A percentile compares a stretch with the other conserved stretches of the same genome.
Evolutionary conservation across 306 rosid genomes (phyloP).

Genomic region (Begonia masoniana): DNA sequence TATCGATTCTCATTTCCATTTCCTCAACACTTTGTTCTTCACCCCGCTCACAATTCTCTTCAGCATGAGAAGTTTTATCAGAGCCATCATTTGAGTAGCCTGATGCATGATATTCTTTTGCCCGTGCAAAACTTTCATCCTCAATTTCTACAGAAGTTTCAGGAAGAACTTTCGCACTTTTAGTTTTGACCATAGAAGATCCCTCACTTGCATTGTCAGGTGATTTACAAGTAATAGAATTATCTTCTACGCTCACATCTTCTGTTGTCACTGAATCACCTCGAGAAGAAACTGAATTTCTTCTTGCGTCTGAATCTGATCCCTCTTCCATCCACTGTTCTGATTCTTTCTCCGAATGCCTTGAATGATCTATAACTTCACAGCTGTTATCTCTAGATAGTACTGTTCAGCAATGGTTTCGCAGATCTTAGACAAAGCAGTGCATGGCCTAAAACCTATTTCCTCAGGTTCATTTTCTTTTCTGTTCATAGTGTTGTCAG

Average conservation of each 20-base stretch:
- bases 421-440: too few relatives aligned
- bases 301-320: constrained; percentile 56
- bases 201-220: constrained; percentile 11
- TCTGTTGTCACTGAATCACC: constrained; percentile 41
- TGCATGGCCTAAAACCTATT: constrained; percentile 35
- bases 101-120: constrained; percentile 28
- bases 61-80: constrained; percentile 22
- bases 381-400: constrained; percentile 29
- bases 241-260: constrained; percentile 50
- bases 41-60: constrained; percentile 37
- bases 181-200: constrained; percentile 22
- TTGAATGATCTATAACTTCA: constrained; percentile 38
- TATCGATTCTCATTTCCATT: constrained; percentile 70
- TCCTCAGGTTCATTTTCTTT: constrained; percentile 38
- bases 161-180: constrained; percentile 1
- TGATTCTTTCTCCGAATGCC: constrained; percentile 44
- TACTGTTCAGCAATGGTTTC: background rate
- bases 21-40: constrained; percentile 40
- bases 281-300: constrained; percentile 69
- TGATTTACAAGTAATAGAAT: constrained; percentile 1
- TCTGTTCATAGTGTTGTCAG: constrained; percentile 30
- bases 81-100: constrained; percentile 30
- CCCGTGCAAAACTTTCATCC: constrained; percentile 31
- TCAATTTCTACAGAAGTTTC: constrained; percentile 56
- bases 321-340: constrained; percentile 48